Percentiles rank a stretch among this genome's conserved stretches.
Conservation (phyloP, 2,329 filamentous ascomycete species). For the Pyrenophora tritici-repentis region DNA sequence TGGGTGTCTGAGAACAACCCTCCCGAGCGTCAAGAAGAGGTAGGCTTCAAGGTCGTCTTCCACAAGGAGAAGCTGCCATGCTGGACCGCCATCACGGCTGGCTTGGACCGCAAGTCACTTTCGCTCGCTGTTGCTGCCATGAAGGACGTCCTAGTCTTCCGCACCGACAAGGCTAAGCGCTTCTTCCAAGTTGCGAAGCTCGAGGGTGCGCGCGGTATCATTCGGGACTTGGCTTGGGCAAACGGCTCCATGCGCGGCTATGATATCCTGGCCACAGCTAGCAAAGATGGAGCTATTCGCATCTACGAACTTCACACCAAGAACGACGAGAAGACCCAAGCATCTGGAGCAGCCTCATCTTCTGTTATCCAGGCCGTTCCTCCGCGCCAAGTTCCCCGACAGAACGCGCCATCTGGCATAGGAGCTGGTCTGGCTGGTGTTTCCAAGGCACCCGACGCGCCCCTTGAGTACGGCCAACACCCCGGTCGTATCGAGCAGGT, state of each 20-base stretch:
- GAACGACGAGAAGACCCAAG: constrained; percentile 50
- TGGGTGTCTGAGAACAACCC: constrained; percentile 65
- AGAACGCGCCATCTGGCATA: constrained; percentile 56
- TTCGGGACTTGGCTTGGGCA: constrained; percentile 90
- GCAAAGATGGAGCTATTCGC: constrained; percentile 86
- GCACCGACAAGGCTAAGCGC: constrained; percentile 73
- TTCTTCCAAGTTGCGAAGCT: constrained; percentile 86
- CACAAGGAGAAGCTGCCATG: constrained; percentile 85
- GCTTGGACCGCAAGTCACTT: constrained; percentile 78
- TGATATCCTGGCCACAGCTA: constrained; percentile 88
- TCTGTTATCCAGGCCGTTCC: constrained; percentile 24
- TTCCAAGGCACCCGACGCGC: constrained; percentile 51
- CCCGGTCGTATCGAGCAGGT: constrained; percentile 70
- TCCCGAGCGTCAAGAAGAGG: constrained; percentile 80
- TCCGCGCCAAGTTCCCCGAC: constrained; percentile 29
- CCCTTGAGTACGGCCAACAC: constrained; percentile 60
- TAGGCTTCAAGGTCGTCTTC: constrained; percentile 82
- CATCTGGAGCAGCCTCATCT: constrained; percentile 27
- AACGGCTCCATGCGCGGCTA: constrained; percentile 88
- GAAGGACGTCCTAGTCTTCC: constrained; percentile 80
- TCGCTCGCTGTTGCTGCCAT: constrained; percentile 85
- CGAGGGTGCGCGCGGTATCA: constrained; percentile 72
- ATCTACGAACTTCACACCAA: constrained; percentile 80
- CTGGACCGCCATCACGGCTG: constrained; percentile 76
- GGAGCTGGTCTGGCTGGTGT: constrained; percentile 58